Conservation (phyloP, 805 yeast genomes). For the Metschnikowia bowlesiae region DNA sequence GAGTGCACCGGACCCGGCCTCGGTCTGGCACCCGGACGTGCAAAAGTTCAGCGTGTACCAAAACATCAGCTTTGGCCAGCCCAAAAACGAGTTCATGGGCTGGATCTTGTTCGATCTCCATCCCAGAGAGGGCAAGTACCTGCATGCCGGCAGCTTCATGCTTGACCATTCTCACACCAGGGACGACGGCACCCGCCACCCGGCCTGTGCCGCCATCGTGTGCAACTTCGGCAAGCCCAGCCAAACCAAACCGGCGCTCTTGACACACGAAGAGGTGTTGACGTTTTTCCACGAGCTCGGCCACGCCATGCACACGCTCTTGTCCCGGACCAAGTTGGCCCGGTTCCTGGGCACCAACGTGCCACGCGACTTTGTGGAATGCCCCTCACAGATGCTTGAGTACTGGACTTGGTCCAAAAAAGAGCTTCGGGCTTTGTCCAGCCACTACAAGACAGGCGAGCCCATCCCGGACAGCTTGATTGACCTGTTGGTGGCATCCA, state of each 20-base stretch:
- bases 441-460: slow-evolving; percentile 61
- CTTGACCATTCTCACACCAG: slow-evolving; percentile 55
- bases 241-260: slow-evolving; percentile 62
- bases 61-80: slow-evolving; percentile 42
- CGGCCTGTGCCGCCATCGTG: slow-evolving; percentile 67
- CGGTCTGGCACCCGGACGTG: slow-evolving; percentile 78
- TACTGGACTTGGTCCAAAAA: slow-evolving; percentile 79
- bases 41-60: slow-evolving; percentile 69
- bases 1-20: slow-evolving; percentile 31
- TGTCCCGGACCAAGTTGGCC: slow-evolving; percentile 60
- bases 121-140: slow-evolving; percentile 83
- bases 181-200: slow-evolving; percentile 50
- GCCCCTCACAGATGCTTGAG: slow-evolving; percentile 87
- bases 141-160: slow-evolving; percentile 84
- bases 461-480: slow-evolving; percentile 44
- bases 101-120: slow-evolving; percentile 77
- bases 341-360: slow-evolving; percentile 76
- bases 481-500: slow-evolving; percentile 17
- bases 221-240: slow-evolving; percentile 82
- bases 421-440: slow-evolving; percentile 55
- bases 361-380: slow-evolving; percentile 84
- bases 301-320: slow-evolving; percentile 78
- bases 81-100: slow-evolving; percentile 54
- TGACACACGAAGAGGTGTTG: slow-evolving; percentile 73
- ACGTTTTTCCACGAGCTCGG: slow-evolving; percentile 90